A percentile compares a stretch with the other conserved stretches of the same genome.
These are phyloP conservation scores for Aspergillus cavernicola DNA, from an alignment of 495 filamentous ascomycete genomes.

Conservation along the genomic window DNA sequence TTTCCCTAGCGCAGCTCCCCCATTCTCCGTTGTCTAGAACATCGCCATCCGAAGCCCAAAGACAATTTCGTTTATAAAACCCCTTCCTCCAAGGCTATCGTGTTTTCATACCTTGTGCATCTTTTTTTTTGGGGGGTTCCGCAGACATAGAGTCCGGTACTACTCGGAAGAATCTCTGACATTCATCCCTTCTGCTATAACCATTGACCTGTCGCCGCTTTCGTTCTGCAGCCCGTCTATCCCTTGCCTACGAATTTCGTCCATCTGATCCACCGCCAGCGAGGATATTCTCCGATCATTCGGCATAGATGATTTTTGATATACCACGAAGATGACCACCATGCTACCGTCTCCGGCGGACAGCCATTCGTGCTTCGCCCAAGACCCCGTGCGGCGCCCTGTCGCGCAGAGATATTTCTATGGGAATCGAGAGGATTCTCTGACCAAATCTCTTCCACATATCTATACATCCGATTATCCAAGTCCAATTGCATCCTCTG, in stretches of 20 bases:
- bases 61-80: background rate
- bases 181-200: no score
- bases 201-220: no score
- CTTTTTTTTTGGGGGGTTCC: no score
- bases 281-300: background rate
- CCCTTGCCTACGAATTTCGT: background rate
- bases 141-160: no score
- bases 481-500: slow-evolving; percentile 31
- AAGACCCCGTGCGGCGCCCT: slow-evolving; percentile 37
- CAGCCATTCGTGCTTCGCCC: slow-evolving; percentile 37
- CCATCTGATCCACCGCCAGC: background rate
- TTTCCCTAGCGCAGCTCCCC: background rate
- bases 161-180: no score
- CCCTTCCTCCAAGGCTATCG: background rate
- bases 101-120: background rate
- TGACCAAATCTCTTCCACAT: slow-evolving; percentile 35
- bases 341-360: slow-evolving; percentile 36
- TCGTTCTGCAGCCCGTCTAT: no score
- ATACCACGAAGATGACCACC: slow-evolving; percentile 38
- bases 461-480: slow-evolving; percentile 32
- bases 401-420: slow-evolving; percentile 45
- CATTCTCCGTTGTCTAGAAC: slow-evolving; percentile 4
- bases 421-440: slow-evolving; percentile 24
- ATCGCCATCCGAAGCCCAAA: background rate
- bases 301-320: slow-evolving; percentile 2